Percentiles rank a stretch among this genome's conserved stretches.
Conservation (phyloP, 805 yeast species). For the Teunomyces panamensis region DNA sequence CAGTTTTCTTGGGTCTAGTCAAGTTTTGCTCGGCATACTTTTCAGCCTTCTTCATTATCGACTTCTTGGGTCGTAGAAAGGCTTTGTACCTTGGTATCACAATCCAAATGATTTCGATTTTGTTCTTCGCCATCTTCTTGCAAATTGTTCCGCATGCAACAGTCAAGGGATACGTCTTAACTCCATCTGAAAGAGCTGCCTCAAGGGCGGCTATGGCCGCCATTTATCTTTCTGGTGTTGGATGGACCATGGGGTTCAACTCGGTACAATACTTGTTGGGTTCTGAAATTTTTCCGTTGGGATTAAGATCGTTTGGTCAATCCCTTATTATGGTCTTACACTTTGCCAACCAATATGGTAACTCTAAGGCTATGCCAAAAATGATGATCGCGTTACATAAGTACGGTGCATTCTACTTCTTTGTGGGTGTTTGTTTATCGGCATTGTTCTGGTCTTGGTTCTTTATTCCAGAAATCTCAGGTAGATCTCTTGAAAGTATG, state of each 20-base stretch:
- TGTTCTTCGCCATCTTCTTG: constrained; percentile 48
- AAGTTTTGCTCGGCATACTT: constrained; percentile 49
- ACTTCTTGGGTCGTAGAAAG: constrained; percentile 50
- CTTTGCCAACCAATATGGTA: constrained; percentile 56
- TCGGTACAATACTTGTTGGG: constrained; percentile 53
- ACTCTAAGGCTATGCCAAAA: constrained; percentile 52
- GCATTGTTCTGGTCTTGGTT: constrained; percentile 49
- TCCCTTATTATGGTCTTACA: constrained; percentile 54
- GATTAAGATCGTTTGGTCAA: constrained; percentile 48
- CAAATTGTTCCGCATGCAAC: constrained; percentile 44
- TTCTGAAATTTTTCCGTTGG: constrained; percentile 54
- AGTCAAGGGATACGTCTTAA: constrained; percentile 23
- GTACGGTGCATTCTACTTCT: constrained; percentile 53
- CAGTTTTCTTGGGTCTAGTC: constrained; percentile 53
- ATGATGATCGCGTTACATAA: constrained; percentile 46
- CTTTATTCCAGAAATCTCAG: constrained; percentile 49
- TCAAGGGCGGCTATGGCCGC: constrained; percentile 50
- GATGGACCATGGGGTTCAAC: constrained; percentile 62
- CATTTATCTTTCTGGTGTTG: constrained; percentile 48
- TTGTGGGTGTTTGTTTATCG: constrained; percentile 39
- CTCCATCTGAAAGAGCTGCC: constrained; percentile 33
- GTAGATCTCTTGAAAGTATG: constrained; percentile 52
- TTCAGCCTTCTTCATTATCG: constrained; percentile 53
- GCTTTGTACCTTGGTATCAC: constrained; percentile 49
- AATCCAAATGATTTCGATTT: constrained; percentile 40